A percentile compares a stretch with the other conserved stretches of the same genome.
phyloP scores from a whole-genome alignment of 2,329 filamentous ascomycete species.

The Claviceps lovelessii region DNA sequence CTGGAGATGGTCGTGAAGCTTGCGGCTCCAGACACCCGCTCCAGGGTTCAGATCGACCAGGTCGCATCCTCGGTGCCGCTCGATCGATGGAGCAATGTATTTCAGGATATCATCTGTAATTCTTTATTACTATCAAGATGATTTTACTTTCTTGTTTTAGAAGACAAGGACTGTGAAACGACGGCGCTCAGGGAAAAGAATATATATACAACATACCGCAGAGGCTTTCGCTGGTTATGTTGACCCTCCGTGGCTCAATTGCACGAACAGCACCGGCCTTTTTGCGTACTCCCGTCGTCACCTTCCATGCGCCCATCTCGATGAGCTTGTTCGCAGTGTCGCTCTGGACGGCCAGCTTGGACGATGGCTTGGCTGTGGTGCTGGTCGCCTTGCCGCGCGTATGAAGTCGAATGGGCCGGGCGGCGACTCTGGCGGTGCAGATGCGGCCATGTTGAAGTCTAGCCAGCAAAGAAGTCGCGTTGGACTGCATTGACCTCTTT shows the following conservation, averaged over 20 bases:
- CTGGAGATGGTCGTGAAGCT: conserved; percentile 58
- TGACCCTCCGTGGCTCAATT: conserved; percentile 29
- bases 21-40: conserved; percentile 60
- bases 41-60: conserved; percentile 81
- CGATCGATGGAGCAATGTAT: conserved; percentile 54
- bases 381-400: conserved; percentile 4
- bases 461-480: neutral
- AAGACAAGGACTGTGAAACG: too few species aligned
- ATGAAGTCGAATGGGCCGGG: conserved; percentile 2
- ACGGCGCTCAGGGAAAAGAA: too few species aligned
- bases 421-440: conserved; percentile 4
- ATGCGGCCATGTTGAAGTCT: conserved; percentile 1
- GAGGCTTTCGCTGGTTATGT: conserved; percentile 37
- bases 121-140: neutral
- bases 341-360: conserved; percentile 8
- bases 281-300: conserved; percentile 5
- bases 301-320: conserved; percentile 15
- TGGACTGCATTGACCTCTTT: neutral
- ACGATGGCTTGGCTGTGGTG: conserved; percentile 2
- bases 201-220: conserved; percentile 26
- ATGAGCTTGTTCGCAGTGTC: conserved; percentile 13
- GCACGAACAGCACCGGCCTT: conserved; percentile 1
- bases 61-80: conserved; percentile 62
- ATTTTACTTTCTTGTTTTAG: neutral
- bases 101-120: conserved; percentile 51